Evolutionary conservation across 2,329 filamentous ascomycete genomes (phyloP), one percentile per base, ranked within the genome.

Genomic region (Nigrograna mackinnonii): DNA sequence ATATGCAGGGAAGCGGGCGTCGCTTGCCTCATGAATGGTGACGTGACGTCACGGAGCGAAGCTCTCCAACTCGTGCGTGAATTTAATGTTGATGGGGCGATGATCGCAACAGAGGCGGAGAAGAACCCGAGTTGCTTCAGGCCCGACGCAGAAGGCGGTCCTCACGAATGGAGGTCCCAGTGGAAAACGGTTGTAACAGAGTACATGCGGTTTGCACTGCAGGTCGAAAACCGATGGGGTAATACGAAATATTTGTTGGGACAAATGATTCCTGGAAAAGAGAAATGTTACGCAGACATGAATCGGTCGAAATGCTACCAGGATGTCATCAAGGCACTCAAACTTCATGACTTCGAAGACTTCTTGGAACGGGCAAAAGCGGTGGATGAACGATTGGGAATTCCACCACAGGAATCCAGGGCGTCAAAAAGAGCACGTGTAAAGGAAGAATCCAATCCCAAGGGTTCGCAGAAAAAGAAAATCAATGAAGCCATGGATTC

Each of bases 101-200:
- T 99, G 94, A 97, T 99, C 58, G 94, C 94, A 7, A 94, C 90
- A 3, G 81, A 89, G 3, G 94, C 94, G 1, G 94, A 99, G 74
- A 82, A 85, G 50, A 99, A 99, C 63, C 83, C 91, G 3, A 95
- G 89, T 52, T 91, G 88, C 60, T 99, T 99, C 75, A 80, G 87
- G 28, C 67, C 79, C 1, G 71, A 79, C 26, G 79, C 77, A 1
- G 80, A 89, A 30, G 91, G 90, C 9, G 90, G 89, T 1, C 62
- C 63, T 3, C 58, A 64, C 32, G 64, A 64, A 36, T 67, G 65
- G 62, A 57, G 85, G 22, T 79, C 82, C 1, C 75, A 79, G 1
- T 97, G 92, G 92, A 73, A 78, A 46, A 85, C 92, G 37, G 84
- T 95, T 1, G 87, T 88, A 3, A 79, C 82, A 49, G 79, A 85